Base-by-base conservation (phyloP, 1,284 basidiomycete species). In the Porogramme epimiltina region DNA sequence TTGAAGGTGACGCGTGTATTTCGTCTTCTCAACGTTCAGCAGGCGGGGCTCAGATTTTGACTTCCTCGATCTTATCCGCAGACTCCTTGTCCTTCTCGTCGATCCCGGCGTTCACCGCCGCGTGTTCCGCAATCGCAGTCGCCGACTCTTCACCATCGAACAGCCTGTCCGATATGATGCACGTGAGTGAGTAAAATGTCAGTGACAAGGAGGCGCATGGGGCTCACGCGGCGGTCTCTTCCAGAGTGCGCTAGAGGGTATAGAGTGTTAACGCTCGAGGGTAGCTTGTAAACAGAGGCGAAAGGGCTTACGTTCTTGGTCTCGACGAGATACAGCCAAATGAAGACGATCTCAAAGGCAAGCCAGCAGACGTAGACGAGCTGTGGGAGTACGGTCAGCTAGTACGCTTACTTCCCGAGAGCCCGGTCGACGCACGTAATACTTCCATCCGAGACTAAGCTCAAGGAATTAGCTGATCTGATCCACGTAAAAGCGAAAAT, bases 301-400 rank as follows among this genome's bases (percentile, higher is more conserved):
- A 18, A 13, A 40, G 2, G 3, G 38, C 62, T 54, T 42, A 64
- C 63, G 54, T 65, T 63, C 62, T 76, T 73, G 37, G 75, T 79
- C 62, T 81, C 78, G 11, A 79, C 70, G 20, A 74, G 64, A 60
- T 76, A 79, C 49, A 79, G 67, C 62, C 78, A 85, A 53, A 85
- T 78, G 54, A 84, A 73, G n/a, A 76, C 56, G 33, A 79, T 68
- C 58, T 84, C 82, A 57, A 85, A 78, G 0, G 74, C 61, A 58
- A 68, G 61, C 68, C 68, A 70, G 48, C 62, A 63, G 39, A 62
- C 63, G 44, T 65, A 69, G 2, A 67, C 65, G 42, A 68, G 49
- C 66, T 68, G 41, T 2, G 20, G 5, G 8, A 13, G 16, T n/a
- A n/a, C n/a, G 1, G 19, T 41, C 8, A 37, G 44, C 26, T n/a